Evolutionary conservation across 2,329 filamentous ascomycete genomes (phyloP), one percentile per base, ranked within the genome.

Genomic region (Uncinocarpus reesii): DNA sequence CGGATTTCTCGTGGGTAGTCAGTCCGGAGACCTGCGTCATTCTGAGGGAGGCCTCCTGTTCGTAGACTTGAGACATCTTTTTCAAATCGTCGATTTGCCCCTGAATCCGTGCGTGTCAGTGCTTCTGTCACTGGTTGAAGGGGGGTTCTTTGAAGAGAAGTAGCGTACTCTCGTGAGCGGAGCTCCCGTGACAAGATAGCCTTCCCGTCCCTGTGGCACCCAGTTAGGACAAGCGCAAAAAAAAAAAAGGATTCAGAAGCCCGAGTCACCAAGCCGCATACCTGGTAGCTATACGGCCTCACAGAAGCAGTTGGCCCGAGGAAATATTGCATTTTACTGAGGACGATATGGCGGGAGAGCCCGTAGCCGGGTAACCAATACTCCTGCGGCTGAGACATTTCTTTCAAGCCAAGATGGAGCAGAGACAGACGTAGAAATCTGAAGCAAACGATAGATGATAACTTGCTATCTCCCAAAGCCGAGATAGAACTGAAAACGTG

Each of bases 31-130:
- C 24, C 18, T 46, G 43, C n/a, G 47, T 40, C 43, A 50, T 52
- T 23, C 53, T 46, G 21, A 50, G 54, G 7, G 71, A 66, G 50
- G 71, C 69, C 51, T 72, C 68, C 43, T 61, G 62, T 55, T 73
- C 71, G 54, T 73, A 73, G 53, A 72, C 68, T 44, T 65, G 59
- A 8, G 70, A 72, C 61, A 72, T 67, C 23, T 60, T 58, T 43
- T 64, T 63, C n/a, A 73, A 62, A 52, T 73, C 71, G 50, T 72
- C 66, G 52, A 73, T 73, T 68, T 73, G 71, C 57, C 69, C 64
- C 71, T 73, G 52, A 45, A 40, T 35, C 21, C 47, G 41, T 38
- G n/a, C 24, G 24, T 47, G 36, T 52, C 48, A 50, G 53, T 29
- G 35, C 11, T 40, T 47, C 24, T 34, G 43, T 35, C 35, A 24